Base-by-base conservation (phyloP, 306 rosid genomes). In the Arachis stenosperma region DNA sequence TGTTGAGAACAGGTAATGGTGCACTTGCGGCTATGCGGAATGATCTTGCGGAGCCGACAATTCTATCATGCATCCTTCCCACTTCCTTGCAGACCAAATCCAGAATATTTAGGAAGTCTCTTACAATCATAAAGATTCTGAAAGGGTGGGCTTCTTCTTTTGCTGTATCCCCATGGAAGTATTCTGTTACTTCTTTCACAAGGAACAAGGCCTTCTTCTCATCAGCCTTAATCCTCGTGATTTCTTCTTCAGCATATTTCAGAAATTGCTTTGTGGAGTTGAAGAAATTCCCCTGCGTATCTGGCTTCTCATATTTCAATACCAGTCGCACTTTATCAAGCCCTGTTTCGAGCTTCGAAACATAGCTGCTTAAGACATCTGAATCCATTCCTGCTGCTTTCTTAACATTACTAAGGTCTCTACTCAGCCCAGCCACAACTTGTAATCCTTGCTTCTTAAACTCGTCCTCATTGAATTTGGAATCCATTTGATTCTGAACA, bases 311-410 rank as follows among this genome's bases (percentile, higher is more conserved):
- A 52, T 76, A 77, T 70, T 89, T 92, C 83, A 91, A 83, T 61
- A 90, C 97, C 69, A 76, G 69, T 41, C 88, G 81, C 74, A 91
- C 97, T 82, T 88, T 91, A 65, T 89, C 95, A 13, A 94, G 97
- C 84, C 99, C 99, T 75, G 79, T 86, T 83, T 90, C 97, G 46
- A 94, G 97, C 90, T 94, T 94, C 39, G 90, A 74, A 36, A 94
- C 82, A 9, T 94, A 94, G 88, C 96, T 81, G 87, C 90, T 88
- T 17, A 94, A 86, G 77, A 94, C 97, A 76, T 91, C 97, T 0
- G 99, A 91, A 82, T 94, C 99, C 99, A 94, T 94, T 72, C 93
- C 97, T 4, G 99, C 99, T 13, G 97, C 96, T 63, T 94, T 94
- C 79, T 87, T 91, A 2, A 94, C 95, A 54, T 87, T 87, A 62